Conservation (phyloP, 805 yeast genomes). For the Lachancea sp. region DNA sequence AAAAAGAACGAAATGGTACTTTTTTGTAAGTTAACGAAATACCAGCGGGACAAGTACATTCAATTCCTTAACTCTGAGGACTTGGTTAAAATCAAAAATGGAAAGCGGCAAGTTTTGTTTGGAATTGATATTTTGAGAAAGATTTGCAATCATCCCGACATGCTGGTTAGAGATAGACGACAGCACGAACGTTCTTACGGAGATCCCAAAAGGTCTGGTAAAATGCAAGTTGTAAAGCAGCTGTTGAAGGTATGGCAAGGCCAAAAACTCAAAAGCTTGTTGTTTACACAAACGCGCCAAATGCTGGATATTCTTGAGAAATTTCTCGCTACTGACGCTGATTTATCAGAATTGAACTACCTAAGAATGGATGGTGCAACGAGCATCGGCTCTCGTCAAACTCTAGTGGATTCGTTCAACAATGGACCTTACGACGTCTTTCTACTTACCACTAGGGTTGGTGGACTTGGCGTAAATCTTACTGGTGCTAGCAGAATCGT, state of each 20-base stretch:
- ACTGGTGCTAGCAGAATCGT: conserved; percentile 95
- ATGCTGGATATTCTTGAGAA: conserved; percentile 84
- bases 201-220: conserved; percentile 65
- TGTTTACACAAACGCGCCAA: conserved; percentile 91
- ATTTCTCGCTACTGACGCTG: conserved; percentile 43
- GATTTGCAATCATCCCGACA: conserved; percentile 94
- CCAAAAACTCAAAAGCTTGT: conserved; percentile 69
- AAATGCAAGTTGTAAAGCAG: conserved; percentile 80
- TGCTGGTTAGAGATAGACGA: conserved; percentile 44
- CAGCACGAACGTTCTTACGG: conserved; percentile 39
- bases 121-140: conserved; percentile 89
- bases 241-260: conserved; percentile 67
- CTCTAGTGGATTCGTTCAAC: conserved; percentile 76
- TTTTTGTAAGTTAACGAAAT: conserved; percentile 76
- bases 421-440: conserved; percentile 56
- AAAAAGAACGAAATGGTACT: conserved; percentile 89
- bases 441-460: conserved; percentile 86
- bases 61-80: conserved; percentile 74
- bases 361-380: conserved; percentile 95
- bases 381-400: conserved; percentile 67
- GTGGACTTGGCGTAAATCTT: conserved; percentile 89
- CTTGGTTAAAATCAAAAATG: conserved; percentile 59
- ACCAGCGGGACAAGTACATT: conserved; percentile 68
- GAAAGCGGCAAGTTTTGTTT: conserved; percentile 72
- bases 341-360: conserved; percentile 39